These are phyloP conservation scores for Pseudocercospora fijiensis DNA, from an alignment of 2,329 filamentous ascomycete species.

Conservation along the genomic window DNA sequence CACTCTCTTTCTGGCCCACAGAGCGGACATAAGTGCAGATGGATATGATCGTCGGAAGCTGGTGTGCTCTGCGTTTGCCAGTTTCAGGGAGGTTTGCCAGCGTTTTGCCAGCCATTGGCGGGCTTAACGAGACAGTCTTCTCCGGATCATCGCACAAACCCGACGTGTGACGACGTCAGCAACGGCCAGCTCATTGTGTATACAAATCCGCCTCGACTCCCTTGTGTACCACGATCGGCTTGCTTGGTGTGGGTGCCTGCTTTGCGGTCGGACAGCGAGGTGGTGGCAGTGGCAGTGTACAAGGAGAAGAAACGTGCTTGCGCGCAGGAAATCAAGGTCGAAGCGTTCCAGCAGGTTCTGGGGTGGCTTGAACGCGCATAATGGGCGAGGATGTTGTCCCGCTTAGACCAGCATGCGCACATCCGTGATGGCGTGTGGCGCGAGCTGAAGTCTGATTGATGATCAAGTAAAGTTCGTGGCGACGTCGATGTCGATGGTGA, in stretches of 20 bases:
- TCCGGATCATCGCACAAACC: background rate
- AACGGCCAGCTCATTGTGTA: background rate
- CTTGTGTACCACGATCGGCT: background rate
- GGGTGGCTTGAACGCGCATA: conserved; percentile 1
- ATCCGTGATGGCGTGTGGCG: conserved; percentile 1
- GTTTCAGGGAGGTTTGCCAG: background rate
- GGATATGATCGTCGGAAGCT: background rate
- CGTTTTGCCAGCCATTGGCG: background rate
- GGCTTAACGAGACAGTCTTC: background rate
- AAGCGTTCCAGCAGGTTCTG: background rate
- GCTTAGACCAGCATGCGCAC: background rate
- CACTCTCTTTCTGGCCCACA: background rate
- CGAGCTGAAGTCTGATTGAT: conserved; percentile 1
- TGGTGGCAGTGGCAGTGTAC: conserved; percentile 7
- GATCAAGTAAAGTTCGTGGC: background rate
- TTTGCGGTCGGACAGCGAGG: conserved; percentile 6
- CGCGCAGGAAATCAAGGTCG: background rate
- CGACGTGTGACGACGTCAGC: background rate
- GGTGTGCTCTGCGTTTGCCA: background rate
- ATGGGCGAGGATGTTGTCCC: background rate
- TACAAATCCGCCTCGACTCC: background rate
- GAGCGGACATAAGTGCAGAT: background rate
- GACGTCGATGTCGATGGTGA: background rate
- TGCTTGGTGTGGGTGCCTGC: background rate
- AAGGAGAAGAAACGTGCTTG: conserved; percentile 1